These are phyloP conservation scores for Acacia melanoxylon DNA, from an alignment of 306 rosid species.

Conservation along the genomic window DNA sequence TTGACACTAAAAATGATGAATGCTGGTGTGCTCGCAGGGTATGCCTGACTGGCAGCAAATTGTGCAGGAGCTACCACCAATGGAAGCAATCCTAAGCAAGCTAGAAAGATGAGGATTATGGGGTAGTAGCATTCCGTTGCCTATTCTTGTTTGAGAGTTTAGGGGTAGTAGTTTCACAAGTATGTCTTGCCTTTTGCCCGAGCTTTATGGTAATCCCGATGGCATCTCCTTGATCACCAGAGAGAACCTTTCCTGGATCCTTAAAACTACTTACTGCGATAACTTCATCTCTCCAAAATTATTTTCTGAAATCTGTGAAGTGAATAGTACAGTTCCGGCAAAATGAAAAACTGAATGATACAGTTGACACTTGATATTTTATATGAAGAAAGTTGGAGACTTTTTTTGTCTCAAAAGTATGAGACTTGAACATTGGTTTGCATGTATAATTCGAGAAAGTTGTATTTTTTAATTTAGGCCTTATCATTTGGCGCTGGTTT, in stretches of 20 bases:
- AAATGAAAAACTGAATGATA: not conserved
- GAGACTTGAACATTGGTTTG: not conserved
- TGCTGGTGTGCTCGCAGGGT: slow-evolving; percentile 58
- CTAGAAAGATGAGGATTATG: slow-evolving; percentile 67
- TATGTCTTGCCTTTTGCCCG: not conserved
- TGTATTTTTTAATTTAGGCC: not conserved
- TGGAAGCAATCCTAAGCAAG: slow-evolving; percentile 90
- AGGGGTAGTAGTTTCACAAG: not conserved
- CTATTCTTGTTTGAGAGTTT: slow-evolving; percentile 3
- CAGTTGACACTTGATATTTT: not conserved
- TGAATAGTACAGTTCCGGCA: not conserved
- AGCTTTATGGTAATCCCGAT: not conserved
- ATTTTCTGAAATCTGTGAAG: slow-evolving; percentile 18
- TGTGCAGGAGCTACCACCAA: slow-evolving; percentile 77
- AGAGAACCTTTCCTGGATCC: slow-evolving; percentile 9
- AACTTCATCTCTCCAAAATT: slow-evolving; percentile 6
- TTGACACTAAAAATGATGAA: not conserved
- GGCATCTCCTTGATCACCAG: slow-evolving; percentile 4
- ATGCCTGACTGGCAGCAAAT: slow-evolving; percentile 97
- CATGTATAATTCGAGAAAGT: not conserved
- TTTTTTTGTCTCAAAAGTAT: not conserved
- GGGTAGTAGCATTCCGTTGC: slow-evolving; percentile 18
- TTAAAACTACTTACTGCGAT: not conserved
- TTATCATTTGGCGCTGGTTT: not conserved
- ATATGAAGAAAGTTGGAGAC: not conserved